Base-by-base conservation (phyloP, 306 rosid species). In the Boehmeria nivea region DNA sequence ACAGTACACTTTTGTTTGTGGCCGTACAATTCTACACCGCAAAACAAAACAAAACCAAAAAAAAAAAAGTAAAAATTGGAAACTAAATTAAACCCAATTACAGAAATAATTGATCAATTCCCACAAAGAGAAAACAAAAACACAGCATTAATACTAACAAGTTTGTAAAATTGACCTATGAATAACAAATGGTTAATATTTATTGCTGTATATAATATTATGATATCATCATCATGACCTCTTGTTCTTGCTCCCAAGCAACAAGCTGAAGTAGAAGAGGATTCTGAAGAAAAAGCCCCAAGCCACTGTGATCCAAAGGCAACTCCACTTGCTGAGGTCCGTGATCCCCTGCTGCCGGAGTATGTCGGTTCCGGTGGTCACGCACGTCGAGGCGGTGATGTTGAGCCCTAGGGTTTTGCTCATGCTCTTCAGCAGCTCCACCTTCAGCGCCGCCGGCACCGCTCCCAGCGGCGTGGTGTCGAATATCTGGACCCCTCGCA, bases 271-370 rank as follows among this genome's bases (percentile, higher is more conserved):
- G 54, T 90, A 90, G 74, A 90, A 90, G 14, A 90, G 70, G 57
- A 90, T 50, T 6, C 98, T 81, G 42, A 87, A 90, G 73, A 90
- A 72, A 48, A 90, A 87, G 0, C 98, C 98, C 91, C 84, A 84
- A 8, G 98, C 95, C 19, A 86, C 1, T 0, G 86, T 84, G 10
- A 90, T 47, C 83, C 81, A 84, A 12, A 90, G 25, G 76, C 98
- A 90, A 38, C 31, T 70, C 98, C 98, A 90, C 43, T 86, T 90
- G 25, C 64, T 70, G 0, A 90, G 60, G 33, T 87, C 81, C 1
- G 91, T 84, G 27, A 90, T 60, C 23, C 95, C 95, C 51, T 90
- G 94, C 57, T 74, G 91, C 72, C 43, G 71, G 47, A 90, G 72
- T 17, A 90, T 57, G 56, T 84, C 95, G 0, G 7, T 15, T n/a